Conservation (phyloP, 2,329 filamentous ascomycete species). For the Sphaerulina vaccinii region DNA sequence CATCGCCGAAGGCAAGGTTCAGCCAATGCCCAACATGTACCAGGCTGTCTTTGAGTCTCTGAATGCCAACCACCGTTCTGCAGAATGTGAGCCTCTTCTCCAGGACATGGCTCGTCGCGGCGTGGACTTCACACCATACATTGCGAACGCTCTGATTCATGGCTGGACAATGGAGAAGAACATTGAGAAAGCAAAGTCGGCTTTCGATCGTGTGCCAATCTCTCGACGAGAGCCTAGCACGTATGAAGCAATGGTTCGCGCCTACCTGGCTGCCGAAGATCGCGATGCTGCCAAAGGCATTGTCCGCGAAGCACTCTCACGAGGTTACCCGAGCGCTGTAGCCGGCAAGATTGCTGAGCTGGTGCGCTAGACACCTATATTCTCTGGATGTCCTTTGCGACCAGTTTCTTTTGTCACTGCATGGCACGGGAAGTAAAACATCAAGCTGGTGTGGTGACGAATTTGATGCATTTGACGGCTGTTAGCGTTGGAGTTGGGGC, state of each 20-base stretch:
- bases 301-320: conserved; percentile 83
- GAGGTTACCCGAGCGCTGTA: conserved; percentile 88
- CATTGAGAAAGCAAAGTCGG: conserved; percentile 71
- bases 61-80: conserved; percentile 88
- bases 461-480: conserved; percentile 11
- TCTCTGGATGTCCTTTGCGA: not conserved
- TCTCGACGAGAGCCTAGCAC: conserved; percentile 91
- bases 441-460: conserved; percentile 5
- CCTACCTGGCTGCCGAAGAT: conserved; percentile 81
- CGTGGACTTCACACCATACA: conserved; percentile 91
- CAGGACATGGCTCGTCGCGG: conserved; percentile 69
- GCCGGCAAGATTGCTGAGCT: conserved; percentile 92
- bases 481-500: conserved; percentile 20
- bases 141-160: conserved; percentile 96
- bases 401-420: conserved; percentile 13
- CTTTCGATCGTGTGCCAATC: conserved; percentile 76
- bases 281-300: conserved; percentile 72
- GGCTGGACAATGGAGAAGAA: conserved; percentile 88
- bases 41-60: conserved; percentile 96
- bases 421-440: conserved; percentile 4
- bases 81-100: conserved; percentile 67
- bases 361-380: conserved; percentile 46
- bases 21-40: conserved; percentile 81
- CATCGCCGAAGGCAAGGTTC: conserved; percentile 64
- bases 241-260: conserved; percentile 97